phyloP scores from a whole-genome alignment of 2,329 filamentous ascomycete species.

The Lecanoromycetidae sp. region DNA sequence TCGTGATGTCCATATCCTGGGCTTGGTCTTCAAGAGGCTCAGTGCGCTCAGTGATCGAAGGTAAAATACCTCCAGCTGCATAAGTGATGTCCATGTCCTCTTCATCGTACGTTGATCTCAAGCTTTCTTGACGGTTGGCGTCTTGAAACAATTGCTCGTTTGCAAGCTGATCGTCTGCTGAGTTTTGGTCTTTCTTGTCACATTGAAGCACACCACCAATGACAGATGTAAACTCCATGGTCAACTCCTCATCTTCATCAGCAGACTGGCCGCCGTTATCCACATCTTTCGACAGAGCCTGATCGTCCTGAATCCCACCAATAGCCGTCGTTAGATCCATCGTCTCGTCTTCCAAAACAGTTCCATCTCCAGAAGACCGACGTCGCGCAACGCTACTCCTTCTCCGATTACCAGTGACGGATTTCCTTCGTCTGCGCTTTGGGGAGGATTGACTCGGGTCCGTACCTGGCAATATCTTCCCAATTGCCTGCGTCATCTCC shows the following conservation, averaged over 20 bases:
- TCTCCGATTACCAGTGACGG: slow-evolving; percentile 22
- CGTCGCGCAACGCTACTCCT: slow-evolving; percentile 27
- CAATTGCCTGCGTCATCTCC: slow-evolving; percentile 79
- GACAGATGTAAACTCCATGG: slow-evolving; percentile 38
- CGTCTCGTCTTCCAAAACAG: slow-evolving; percentile 35
- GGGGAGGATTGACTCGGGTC: slow-evolving; percentile 17
- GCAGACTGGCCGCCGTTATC: slow-evolving; percentile 21
- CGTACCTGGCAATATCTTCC: slow-evolving; percentile 53
- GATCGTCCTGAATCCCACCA: slow-evolving; percentile 34
- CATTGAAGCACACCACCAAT: slow-evolving; percentile 30
- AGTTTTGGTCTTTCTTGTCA: slow-evolving; percentile 16
- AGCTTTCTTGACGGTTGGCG: slow-evolving; percentile 11
- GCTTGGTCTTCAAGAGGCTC: slow-evolving; percentile 34
- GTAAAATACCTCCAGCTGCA: slow-evolving; percentile 34
- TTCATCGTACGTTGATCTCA: slow-evolving; percentile 24
- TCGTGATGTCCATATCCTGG: slow-evolving; percentile 55
- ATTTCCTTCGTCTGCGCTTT: slow-evolving; percentile 23
- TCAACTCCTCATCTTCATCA: slow-evolving; percentile 33
- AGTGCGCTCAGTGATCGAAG: slow-evolving; percentile 29
- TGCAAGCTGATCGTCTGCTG: not conserved
- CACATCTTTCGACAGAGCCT: slow-evolving; percentile 20
- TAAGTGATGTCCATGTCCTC: slow-evolving; percentile 51
- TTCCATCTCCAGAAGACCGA: slow-evolving; percentile 27
- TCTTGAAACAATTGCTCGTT: slow-evolving; percentile 10
- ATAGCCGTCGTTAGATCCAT: slow-evolving; percentile 47